Evolutionary conservation across 2,329 filamentous ascomycete species (phyloP).

Genomic region (Paraconiothyrium brasiliense): DNA sequence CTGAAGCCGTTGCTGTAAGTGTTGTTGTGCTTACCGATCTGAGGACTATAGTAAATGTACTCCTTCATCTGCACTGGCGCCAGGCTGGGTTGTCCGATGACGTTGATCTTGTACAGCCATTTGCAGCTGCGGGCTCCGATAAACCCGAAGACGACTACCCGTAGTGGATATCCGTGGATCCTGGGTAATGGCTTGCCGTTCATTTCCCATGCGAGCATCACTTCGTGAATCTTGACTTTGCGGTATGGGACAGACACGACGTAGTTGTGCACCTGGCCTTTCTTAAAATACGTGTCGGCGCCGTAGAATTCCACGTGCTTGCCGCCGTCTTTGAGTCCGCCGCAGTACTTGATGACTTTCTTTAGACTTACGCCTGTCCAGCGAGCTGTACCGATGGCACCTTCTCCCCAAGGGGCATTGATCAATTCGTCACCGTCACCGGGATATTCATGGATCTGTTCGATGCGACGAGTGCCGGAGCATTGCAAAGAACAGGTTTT

Average conservation of each 20-base stretch:
- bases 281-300: constrained; percentile 78
- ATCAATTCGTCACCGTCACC: constrained; percentile 72
- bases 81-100: constrained; percentile 63
- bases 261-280: constrained; percentile 72
- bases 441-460: constrained; percentile 72
- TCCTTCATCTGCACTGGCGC: constrained; percentile 72
- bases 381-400: constrained; percentile 72
- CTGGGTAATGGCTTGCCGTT: constrained; percentile 70
- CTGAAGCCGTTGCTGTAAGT: constrained; percentile 68
- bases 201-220: constrained; percentile 76
- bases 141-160: constrained; percentile 71
- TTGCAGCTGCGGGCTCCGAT: constrained; percentile 72
- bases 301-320: constrained; percentile 75
- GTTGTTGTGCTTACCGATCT: constrained; percentile 73
- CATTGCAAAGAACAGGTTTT: constrained; percentile 72
- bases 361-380: constrained; percentile 73
- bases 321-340: constrained; percentile 64
- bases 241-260: constrained; percentile 71
- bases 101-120: constrained; percentile 71
- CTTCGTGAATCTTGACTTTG: constrained; percentile 73
- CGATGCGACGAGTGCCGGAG: constrained; percentile 73
- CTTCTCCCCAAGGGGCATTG: constrained; percentile 56
- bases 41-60: constrained; percentile 74
- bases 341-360: constrained; percentile 75
- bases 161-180: constrained; percentile 72